Conservation (phyloP, 768 basidiomycete species). For the Hysterangium stoloniferum region DNA sequence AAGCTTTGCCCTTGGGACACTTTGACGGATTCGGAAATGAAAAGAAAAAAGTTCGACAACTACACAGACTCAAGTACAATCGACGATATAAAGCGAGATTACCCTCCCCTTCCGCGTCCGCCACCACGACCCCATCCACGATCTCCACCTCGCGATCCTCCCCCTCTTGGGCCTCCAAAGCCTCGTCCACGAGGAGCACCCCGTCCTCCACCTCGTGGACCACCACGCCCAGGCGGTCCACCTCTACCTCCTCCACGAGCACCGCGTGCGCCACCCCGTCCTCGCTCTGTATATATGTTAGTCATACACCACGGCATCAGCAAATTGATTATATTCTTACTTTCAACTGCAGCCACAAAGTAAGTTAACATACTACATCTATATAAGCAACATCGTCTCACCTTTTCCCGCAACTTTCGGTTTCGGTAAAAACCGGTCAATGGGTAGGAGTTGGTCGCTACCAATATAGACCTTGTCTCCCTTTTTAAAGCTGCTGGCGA, state of each 20-base stretch:
- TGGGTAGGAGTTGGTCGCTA: conserved; percentile 92
- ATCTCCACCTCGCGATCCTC: conserved; percentile 14
- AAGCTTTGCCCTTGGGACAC: no score
- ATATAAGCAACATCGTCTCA: conserved; percentile 2
- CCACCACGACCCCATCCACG: conserved; percentile 31
- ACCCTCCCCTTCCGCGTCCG: conserved; percentile 36
- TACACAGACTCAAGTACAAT: no score
- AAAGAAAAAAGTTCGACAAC: no score
- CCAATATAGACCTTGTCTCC: conserved; percentile 98
- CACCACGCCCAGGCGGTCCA: conserved; percentile 23
- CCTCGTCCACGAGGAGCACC: conserved; percentile 29
- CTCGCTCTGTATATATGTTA: conserved; percentile 36
- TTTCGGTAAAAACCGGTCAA: conserved; percentile 95
- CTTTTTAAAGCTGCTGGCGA: conserved; percentile 90
- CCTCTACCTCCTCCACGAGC: conserved; percentile 21
- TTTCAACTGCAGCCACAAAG: conserved; percentile 18
- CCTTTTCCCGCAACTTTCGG: conserved; percentile 70
- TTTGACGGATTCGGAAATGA: no score
- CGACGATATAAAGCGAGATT: background rate
- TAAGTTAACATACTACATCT: background rate
- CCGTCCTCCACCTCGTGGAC: conserved; percentile 28
- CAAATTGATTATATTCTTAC: conserved; percentile 16
- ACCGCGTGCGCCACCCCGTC: conserved; percentile 31
- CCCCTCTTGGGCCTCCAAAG: conserved; percentile 12
- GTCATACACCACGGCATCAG: conserved; percentile 9